Evolutionary conservation across 352 stramenopile genomes (phyloP), one percentile per base, ranked within the genome.

Genomic region (Phytophthora kernoviae): DNA sequence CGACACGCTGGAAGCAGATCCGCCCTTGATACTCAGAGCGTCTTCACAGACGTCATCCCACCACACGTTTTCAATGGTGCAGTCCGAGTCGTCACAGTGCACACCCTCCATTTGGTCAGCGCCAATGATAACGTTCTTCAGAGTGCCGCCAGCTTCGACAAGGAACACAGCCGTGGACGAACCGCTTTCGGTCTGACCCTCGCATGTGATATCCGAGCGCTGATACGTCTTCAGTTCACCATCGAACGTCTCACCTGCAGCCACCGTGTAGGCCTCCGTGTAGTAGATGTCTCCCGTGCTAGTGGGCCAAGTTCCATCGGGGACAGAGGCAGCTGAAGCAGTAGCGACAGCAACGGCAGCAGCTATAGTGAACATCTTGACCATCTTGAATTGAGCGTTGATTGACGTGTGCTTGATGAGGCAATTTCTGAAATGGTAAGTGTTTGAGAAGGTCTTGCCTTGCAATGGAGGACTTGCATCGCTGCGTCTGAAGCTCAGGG

Each of bases 161-260:
- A 75, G 41, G 47, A 84, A 84, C 36, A 77, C 55, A 12, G 64
- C 59, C 9, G 55, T 69, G 17, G 37, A 54, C 37, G 65, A 59
- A 10, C 58, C 59, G 24, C 65, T 68, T 22, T 79, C 70, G 14
- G 50, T 49, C 14, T 79, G 65, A 1, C 64, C 73, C 5, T 70
- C 41, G 32, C 76, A 86, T 42, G 49, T 66, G 47, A 80, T 73
- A 42, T 82, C 56, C 15, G 70, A 79, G 18, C 66, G 76, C n/a
- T 88, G 59, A 62, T 82, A 87, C 12, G 72, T 88, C 62, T 87
- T 72, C 52, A 82, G 73, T 15, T 65, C 68, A 20, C 79, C 79
- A 33, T 87, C 79, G 49, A 82, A 87, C 10, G 58, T 65, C 14
- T 70, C 66, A n/a, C 69, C 77, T 5, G 65, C 66, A 9, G 63